A percentile compares a stretch with the other conserved stretches of the same genome.
Conservation (phyloP, 768 basidiomycete species). For the Panaeolus papilionaceus region DNA sequence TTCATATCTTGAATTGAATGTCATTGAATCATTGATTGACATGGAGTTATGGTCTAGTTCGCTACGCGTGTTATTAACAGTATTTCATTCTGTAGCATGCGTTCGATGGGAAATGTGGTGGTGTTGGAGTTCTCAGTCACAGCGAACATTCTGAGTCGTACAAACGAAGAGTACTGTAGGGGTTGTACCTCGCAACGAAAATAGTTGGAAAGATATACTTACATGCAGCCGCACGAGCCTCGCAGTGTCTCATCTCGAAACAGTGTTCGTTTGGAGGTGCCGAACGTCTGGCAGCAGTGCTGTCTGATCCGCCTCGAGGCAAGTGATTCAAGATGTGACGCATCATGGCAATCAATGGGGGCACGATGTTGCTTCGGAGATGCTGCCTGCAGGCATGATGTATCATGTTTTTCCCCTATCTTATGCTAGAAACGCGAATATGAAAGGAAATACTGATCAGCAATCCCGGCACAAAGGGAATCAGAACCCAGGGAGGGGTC, state of each 20-base stretch:
- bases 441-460: conserved; percentile 5
- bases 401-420: conserved; percentile 13
- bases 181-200: not conserved
- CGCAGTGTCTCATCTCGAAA: conserved; percentile 3
- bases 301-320: conserved; percentile 14
- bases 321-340: conserved; percentile 9
- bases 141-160: not conserved
- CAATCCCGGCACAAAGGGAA: conserved; percentile 10
- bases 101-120: not conserved
- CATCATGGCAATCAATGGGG: conserved; percentile 8
- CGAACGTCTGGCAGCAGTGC: conserved; percentile 3
- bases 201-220: not conserved
- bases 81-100: not conserved
- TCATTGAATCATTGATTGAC: not conserved
- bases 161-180: no score
- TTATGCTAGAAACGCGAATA: conserved; percentile 6
- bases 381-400: conserved; percentile 12
- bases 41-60: not conserved
- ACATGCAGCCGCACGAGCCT: not conserved
- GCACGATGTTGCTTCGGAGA: conserved; percentile 13
- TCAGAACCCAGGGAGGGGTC: not conserved
- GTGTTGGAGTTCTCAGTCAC: not conserved
- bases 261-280: not conserved
- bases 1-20: conserved; percentile 10
- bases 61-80: not conserved